Conservation (phyloP, 768 basidiomycete genomes). For the Pholiota molesta region DNA sequence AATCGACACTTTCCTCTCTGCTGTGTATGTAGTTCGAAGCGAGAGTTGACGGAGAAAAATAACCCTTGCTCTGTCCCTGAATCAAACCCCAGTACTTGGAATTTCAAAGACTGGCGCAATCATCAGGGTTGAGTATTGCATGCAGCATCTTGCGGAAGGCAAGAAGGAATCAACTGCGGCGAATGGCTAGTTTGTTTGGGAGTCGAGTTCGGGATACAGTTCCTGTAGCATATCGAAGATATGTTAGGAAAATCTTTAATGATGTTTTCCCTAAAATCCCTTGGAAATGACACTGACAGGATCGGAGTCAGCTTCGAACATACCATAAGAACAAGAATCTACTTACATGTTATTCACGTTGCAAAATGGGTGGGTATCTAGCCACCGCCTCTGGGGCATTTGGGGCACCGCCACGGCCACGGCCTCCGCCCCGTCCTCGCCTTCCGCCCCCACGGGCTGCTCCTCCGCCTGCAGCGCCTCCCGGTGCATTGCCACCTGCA, state of each 20-base stretch:
- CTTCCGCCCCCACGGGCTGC: conserved; percentile 5
- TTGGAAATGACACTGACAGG: background rate
- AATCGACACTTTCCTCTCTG: too few species aligned
- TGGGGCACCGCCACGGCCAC: conserved; percentile 12
- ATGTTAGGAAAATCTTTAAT: background rate
- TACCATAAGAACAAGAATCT: background rate
- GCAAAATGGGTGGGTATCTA: background rate
- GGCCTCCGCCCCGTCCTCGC: conserved; percentile 16
- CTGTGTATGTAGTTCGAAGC: too few species aligned
- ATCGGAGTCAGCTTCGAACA: background rate
- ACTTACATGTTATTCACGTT: background rate
- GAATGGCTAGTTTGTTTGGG: background rate
- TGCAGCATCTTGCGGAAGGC: background rate
- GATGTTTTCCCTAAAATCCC: background rate
- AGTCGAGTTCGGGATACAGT: background rate
- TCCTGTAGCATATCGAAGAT: background rate
- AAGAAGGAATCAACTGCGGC: background rate
- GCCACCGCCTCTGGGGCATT: conserved; percentile 14
- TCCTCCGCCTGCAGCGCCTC: conserved; percentile 15
- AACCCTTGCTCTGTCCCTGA: too few species aligned
- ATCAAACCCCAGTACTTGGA: too few species aligned
- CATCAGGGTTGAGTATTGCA: background rate
- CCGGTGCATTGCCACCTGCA: conserved; percentile 11
- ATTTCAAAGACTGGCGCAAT: background rate
- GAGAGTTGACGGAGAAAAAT: too few species aligned